These are phyloP conservation scores for Xylaria intraflava DNA, from an alignment of 495 filamentous ascomycete species.

Conservation along the genomic window DNA sequence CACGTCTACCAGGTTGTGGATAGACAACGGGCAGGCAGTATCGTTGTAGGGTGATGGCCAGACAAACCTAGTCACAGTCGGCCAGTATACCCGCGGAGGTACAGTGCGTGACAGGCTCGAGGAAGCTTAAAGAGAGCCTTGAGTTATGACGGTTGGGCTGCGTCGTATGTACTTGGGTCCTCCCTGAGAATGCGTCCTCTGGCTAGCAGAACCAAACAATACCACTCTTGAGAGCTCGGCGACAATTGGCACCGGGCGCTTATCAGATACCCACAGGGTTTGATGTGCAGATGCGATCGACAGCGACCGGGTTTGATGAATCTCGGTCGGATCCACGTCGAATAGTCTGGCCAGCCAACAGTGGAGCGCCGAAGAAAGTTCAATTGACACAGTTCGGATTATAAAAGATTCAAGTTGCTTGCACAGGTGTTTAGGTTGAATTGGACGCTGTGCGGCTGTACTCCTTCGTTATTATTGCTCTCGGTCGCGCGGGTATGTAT, in stretches of 20 bases:
- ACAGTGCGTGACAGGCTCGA: not conserved
- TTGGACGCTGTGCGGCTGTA: not conserved
- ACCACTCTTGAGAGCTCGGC: not conserved
- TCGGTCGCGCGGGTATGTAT: not conserved
- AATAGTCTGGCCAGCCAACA: not conserved
- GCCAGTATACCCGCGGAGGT: not conserved
- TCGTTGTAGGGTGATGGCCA: constrained; percentile 1
- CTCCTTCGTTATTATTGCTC: not conserved
- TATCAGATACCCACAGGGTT: not conserved
- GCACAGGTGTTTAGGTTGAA: not conserved
- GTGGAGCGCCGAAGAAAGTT: not conserved
- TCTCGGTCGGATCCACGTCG: not conserved
- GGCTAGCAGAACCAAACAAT: not conserved
- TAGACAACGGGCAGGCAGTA: not conserved
- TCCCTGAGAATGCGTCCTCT: not conserved
- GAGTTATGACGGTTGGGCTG: not conserved
- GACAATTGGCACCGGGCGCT: not conserved
- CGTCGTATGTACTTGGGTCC: not conserved
- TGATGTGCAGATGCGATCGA: not conserved
- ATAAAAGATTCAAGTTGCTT: not conserved
- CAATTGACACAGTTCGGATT: not conserved
- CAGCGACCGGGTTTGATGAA: not conserved
- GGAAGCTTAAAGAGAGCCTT: not conserved
- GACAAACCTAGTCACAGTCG: constrained; percentile 1
- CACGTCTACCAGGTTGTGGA: not conserved